These are phyloP conservation scores for Aspergillus ochraceus DNA, from an alignment of 2,329 filamentous ascomycete species.

Conservation along the genomic window DNA sequence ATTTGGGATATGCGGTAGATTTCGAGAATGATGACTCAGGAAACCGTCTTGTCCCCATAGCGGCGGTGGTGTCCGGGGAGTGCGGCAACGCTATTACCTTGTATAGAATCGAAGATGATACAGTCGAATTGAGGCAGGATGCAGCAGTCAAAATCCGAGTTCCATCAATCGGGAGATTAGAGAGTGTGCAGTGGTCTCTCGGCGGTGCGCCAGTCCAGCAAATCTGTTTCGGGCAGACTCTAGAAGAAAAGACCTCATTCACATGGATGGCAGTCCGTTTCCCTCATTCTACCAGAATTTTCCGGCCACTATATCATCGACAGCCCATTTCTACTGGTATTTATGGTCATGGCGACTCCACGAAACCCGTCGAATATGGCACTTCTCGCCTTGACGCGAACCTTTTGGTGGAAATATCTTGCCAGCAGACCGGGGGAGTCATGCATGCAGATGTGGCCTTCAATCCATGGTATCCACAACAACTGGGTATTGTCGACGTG, in stretches of 20 bases:
- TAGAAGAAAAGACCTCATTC: slow-evolving; percentile 41
- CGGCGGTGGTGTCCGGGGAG: slow-evolving; percentile 43
- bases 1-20: slow-evolving; percentile 50
- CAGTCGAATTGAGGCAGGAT: slow-evolving; percentile 20
- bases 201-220: slow-evolving; percentile 55
- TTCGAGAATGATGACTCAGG: slow-evolving; percentile 28
- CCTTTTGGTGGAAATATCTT: slow-evolving; percentile 46
- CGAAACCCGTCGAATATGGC: slow-evolving; percentile 13
- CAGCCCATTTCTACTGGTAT: slow-evolving; percentile 25
- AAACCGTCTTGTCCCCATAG: slow-evolving; percentile 35
- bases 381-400: slow-evolving; percentile 50
- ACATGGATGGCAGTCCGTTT: slow-evolving; percentile 55
- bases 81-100: slow-evolving; percentile 51
- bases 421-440: slow-evolving; percentile 45
- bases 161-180: slow-evolving; percentile 42
- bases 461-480: slow-evolving; percentile 60
- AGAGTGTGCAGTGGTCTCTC: slow-evolving; percentile 50
- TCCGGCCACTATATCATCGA: slow-evolving; percentile 44
- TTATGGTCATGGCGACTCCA: slow-evolving; percentile 13
- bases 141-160: slow-evolving; percentile 33
- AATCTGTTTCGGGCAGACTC: slow-evolving; percentile 50
- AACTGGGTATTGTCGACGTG: slow-evolving; percentile 57
- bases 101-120: slow-evolving; percentile 33
- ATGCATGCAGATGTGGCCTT: slow-evolving; percentile 58
- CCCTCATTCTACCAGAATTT: slow-evolving; percentile 46